Percentiles rank a stretch among this genome's conserved stretches.
These are phyloP conservation scores for Pleurotus djamor DNA, from an alignment of 768 basidiomycete species.

Conservation along the genomic window DNA sequence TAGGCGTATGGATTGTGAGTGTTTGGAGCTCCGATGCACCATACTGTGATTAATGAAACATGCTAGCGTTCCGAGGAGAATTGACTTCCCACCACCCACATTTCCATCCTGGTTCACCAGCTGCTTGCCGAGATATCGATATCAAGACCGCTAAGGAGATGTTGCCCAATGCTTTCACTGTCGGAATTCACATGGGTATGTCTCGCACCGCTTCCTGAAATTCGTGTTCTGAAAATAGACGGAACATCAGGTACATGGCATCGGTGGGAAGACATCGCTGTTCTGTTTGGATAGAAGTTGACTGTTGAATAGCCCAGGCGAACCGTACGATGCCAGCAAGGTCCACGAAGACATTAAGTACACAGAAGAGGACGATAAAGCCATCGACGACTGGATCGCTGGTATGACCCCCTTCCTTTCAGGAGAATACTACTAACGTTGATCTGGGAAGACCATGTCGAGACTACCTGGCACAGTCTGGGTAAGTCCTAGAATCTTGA, in stretches of 20 bases:
- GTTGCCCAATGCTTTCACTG: slow-evolving; percentile 57
- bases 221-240: background rate
- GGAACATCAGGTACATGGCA: slow-evolving; percentile 47
- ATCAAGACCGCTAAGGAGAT: slow-evolving; percentile 65
- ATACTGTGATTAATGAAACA: background rate
- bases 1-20: slow-evolving; percentile 64
- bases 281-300: background rate
- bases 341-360: slow-evolving; percentile 68
- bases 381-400: slow-evolving; percentile 70
- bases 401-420: slow-evolving; percentile 20
- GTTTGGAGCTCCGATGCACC: too few species aligned
- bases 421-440: background rate
- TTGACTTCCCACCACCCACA: slow-evolving; percentile 71
- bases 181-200: slow-evolving; percentile 70
- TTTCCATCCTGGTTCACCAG: slow-evolving; percentile 69
- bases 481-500: slow-evolving; percentile 26
- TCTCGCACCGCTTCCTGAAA: slow-evolving; percentile 4
- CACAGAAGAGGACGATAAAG: slow-evolving; percentile 64
- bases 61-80: slow-evolving; percentile 65
- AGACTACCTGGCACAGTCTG: slow-evolving; percentile 77
- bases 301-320: slow-evolving; percentile 34
- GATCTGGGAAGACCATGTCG: slow-evolving; percentile 54
- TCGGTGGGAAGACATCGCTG: slow-evolving; percentile 21
- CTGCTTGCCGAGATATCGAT: slow-evolving; percentile 60
- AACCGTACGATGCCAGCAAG: slow-evolving; percentile 50